phyloP scores from a whole-genome alignment of 2,329 filamentous ascomycete genomes.

The Aspergillus sp. region DNA sequence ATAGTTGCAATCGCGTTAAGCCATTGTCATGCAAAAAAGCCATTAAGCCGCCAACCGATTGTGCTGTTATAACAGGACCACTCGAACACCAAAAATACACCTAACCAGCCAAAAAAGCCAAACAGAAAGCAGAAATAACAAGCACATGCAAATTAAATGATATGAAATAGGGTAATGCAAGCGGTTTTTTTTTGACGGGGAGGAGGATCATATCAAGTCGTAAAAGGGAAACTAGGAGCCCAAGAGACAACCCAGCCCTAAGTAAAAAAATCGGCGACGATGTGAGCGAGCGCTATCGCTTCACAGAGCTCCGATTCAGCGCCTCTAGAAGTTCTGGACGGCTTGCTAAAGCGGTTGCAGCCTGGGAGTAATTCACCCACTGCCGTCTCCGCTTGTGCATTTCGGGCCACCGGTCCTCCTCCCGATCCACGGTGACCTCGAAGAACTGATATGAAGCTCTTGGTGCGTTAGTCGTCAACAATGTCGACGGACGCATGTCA shows the following conservation, averaged over 20 bases:
- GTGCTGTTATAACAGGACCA: constrained; percentile 17
- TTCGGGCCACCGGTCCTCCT: constrained; percentile 90
- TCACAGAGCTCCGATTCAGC: constrained; percentile 74
- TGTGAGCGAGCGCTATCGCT: constrained; percentile 38
- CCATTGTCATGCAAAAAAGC: constrained; percentile 20
- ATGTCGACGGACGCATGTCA: constrained; percentile 66
- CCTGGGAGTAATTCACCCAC: constrained; percentile 86
- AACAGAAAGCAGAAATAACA: constrained; percentile 1
- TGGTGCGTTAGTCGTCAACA: constrained; percentile 60
- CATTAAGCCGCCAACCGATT: constrained; percentile 19
- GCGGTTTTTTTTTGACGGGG: constrained; percentile 10
- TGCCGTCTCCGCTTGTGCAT: constrained; percentile 83
- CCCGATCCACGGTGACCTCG: constrained; percentile 82
- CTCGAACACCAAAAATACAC: constrained; percentile 20
- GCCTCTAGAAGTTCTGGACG: constrained; percentile 89
- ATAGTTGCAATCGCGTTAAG: constrained; percentile 21
- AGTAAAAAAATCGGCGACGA: background rate
- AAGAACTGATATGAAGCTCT: constrained; percentile 63
- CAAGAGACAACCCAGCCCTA: background rate
- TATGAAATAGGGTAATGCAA: background rate
- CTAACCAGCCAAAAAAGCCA: constrained; percentile 12
- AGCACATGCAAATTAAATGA: constrained; percentile 13
- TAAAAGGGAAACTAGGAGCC: constrained; percentile 15
- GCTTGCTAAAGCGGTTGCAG: constrained; percentile 71
- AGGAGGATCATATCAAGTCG: constrained; percentile 24